Evolutionary conservation across 2,329 filamentous ascomycete species (phyloP).

Genomic region (Stagonosporopsis cucurbitacearum): DNA sequence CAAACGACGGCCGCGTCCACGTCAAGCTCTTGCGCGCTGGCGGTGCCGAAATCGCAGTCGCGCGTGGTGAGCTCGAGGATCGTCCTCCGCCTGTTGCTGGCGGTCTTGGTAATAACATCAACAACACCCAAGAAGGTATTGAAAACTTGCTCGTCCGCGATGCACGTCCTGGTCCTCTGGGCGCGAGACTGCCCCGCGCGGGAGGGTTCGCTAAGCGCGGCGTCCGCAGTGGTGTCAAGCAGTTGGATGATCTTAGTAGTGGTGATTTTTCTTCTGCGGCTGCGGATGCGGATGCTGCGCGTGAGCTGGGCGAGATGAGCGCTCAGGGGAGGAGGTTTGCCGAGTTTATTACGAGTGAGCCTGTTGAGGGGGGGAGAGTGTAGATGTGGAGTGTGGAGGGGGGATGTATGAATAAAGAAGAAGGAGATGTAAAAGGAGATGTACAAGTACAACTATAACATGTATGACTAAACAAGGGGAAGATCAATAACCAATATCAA

Average conservation of each 20-base stretch:
- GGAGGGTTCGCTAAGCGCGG: neutral
- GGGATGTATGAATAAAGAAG: too few species aligned
- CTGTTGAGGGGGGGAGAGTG: too few species aligned
- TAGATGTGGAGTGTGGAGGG: too few species aligned
- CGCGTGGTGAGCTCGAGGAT: slow-evolving; percentile 36
- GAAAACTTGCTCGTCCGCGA: neutral
- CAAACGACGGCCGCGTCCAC: slow-evolving; percentile 39
- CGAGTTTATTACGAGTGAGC: slow-evolving; percentile 14
- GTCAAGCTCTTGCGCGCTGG: slow-evolving; percentile 31
- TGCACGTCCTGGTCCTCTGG: too few species aligned
- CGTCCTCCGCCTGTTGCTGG: slow-evolving; percentile 20
- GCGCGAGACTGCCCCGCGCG: too few species aligned
- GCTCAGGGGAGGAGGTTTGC: slow-evolving; percentile 22
- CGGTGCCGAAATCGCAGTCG: slow-evolving; percentile 34
- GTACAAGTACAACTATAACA: too few species aligned
- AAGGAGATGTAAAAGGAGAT: too few species aligned
- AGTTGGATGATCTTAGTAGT: slow-evolving; percentile 24
- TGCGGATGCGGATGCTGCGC: neutral
- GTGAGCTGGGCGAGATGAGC: slow-evolving; percentile 24
- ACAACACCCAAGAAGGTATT: too few species aligned
- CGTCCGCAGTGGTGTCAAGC: slow-evolving; percentile 22
- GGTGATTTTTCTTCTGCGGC: neutral
- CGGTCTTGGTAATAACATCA: too few species aligned
- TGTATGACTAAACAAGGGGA: too few species aligned
- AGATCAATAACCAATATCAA: too few species aligned